Evolutionary conservation across 345 rosid genomes (phyloP).

Genomic region (Eucalyptus cloeziana): DNA sequence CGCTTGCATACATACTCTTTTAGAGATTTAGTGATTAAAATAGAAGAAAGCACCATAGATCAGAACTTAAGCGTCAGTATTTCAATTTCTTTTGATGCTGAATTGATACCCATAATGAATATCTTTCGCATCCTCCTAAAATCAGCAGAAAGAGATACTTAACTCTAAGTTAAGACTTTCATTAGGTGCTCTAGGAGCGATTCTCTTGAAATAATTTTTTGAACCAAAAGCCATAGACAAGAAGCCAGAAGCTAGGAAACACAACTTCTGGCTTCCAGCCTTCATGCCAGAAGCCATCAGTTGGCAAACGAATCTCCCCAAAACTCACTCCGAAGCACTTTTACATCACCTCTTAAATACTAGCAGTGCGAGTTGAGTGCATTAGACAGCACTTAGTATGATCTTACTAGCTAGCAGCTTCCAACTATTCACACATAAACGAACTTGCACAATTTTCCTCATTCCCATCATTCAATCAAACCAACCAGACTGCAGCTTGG

Average conservation of each 20-base stretch:
- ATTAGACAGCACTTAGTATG: not conserved
- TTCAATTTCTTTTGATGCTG: not conserved
- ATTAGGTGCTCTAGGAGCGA: not conserved
- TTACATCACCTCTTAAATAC: not conserved
- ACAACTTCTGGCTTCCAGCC: not conserved
- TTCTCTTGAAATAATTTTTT: not conserved
- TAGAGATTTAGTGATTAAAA: not conserved
- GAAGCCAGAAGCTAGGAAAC: not conserved
- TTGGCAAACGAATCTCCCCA: not conserved
- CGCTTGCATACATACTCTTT: not conserved
- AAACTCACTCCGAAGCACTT: not conserved
- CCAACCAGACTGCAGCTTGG: not conserved
- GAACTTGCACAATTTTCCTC: not conserved
- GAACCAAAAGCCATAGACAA: not conserved
- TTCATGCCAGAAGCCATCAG: not conserved
- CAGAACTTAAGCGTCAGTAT: not conserved
- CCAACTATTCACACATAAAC: not conserved
- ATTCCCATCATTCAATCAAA: not conserved
- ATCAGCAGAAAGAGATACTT: not conserved
- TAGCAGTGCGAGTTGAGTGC: not conserved
- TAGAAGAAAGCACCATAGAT: not conserved
- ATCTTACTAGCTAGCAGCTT: not conserved
- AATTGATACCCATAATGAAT: not conserved
- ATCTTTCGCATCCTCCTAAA: not conserved
- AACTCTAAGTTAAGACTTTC: not conserved